Evolutionary conservation across 768 basidiomycete genomes (phyloP), one percentile per base, ranked within the genome.

Genomic region (Cytidiella melzeri): DNA sequence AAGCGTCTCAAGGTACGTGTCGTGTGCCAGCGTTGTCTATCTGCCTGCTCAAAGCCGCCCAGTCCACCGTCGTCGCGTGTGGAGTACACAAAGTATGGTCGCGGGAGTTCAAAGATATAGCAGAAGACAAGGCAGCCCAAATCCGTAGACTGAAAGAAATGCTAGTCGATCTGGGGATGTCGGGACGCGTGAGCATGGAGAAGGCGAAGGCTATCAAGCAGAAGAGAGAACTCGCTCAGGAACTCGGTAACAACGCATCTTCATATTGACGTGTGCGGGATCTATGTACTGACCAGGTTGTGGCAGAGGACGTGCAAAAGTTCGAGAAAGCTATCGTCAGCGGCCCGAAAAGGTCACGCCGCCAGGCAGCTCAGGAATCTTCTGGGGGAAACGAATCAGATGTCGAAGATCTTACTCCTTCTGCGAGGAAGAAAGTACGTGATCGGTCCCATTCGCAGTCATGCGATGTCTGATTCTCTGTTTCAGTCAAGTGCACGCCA

Each of bases 71-170:
- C 1, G 63, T 75, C 12, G 84, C 86, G 1, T 91, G 90, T 54
- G 89, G 89, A 5, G 73, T 86, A 15, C 80, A 87, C 50, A 90
- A 83, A 63, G 69, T 77, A 5, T 92, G 89, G 89, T 73, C 76
- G 7, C 87, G 79, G 60, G 76, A 88, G 48, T 84, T 91, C 56
- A 67, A 79, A 56, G 82, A 72, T 48, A 59, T 80, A 34, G 13
- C 24, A 15, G 45, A 41, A 23, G 74, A 78, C 38, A 71, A 68
- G 7, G 72, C 71, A 1, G 75, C 81, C 42, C 87, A 91, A 58
- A 83, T 90, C 26, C 67, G 68, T 44, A 80, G 76, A 36, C 71
- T 92, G 27, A 80, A 77, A 48, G 69, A 75, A 50, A 82, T 86
- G 11, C 71, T 92, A 6, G 60, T 69, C 21, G 84, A 83, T 3